A percentile compares a stretch with the other conserved stretches of the same genome.
Evolutionary conservation across 108 stramenopile genomes (phyloP).

Genomic region (Aurantiochytrium sp.): DNA sequence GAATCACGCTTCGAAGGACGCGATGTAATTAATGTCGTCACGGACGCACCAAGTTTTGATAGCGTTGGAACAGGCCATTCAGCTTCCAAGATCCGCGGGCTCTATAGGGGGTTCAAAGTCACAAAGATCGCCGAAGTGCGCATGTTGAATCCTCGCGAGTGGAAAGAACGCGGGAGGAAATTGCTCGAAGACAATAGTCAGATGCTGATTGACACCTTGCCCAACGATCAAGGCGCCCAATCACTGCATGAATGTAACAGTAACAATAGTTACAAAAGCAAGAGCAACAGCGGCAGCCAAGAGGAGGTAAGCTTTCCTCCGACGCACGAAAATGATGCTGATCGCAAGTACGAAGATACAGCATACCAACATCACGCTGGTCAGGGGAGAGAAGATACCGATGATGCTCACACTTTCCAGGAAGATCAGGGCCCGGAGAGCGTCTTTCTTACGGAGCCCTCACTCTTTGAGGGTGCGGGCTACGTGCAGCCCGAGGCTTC

Average conservation of each 20-base stretch:
- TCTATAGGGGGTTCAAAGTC: background rate
- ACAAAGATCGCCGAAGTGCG: background rate
- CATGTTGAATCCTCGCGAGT: background rate
- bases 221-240: no score
- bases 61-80: background rate
- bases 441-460: background rate
- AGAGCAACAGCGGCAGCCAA: no score
- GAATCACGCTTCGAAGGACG: background rate
- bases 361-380: no score
- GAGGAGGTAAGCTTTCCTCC: no score
- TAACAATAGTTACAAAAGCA: no score
- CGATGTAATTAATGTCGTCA: constrained; percentile 1
- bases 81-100: background rate
- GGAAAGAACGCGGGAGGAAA: background rate
- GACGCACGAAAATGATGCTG: no score
- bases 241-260: no score
- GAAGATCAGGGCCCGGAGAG: background rate
- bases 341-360: no score
- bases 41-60: background rate
- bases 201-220: no score
- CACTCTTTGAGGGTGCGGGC: background rate
- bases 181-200: background rate
- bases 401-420: background rate
- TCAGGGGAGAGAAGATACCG: background rate
- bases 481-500: no score